These are phyloP conservation scores for Ogataea ganodermae DNA, from an alignment of 805 yeast genomes.

Conservation along the genomic window DNA sequence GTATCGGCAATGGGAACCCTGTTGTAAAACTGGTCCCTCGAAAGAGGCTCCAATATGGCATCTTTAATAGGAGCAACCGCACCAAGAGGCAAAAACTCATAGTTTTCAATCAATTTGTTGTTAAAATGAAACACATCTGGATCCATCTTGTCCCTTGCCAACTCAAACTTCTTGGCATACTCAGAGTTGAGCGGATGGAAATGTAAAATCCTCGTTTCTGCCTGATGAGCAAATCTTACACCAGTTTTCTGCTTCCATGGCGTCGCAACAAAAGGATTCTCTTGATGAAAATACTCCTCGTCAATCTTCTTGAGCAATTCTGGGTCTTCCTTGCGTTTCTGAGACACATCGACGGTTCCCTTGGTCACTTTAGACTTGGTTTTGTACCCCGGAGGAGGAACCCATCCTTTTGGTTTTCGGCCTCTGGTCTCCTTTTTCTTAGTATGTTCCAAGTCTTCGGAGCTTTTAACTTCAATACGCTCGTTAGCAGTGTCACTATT, in stretches of 20 bases:
- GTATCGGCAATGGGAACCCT: slow-evolving; percentile 13
- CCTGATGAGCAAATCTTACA: slow-evolving; percentile 13
- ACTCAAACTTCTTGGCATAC: slow-evolving; percentile 16
- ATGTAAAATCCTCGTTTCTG: slow-evolving; percentile 18
- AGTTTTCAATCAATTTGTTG: slow-evolving; percentile 10
- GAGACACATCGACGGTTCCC: not conserved
- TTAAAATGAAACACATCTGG: slow-evolving; percentile 22
- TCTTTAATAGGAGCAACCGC: slow-evolving; percentile 4
- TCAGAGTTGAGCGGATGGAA: slow-evolving; percentile 10
- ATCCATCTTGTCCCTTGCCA: slow-evolving; percentile 17
- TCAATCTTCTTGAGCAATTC: slow-evolving; percentile 10
- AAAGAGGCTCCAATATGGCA: slow-evolving; percentile 1
- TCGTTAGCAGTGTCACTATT: slow-evolving; percentile 3
- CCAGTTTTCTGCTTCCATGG: slow-evolving; percentile 19
- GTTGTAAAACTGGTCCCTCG: slow-evolving; percentile 4
- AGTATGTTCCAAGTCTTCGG: not conserved
- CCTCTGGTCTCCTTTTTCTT: slow-evolving; percentile 12
- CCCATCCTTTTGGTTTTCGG: slow-evolving; percentile 22
- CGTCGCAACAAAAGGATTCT: slow-evolving; percentile 12
- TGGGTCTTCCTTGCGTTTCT: slow-evolving; percentile 3
- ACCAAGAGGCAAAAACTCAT: slow-evolving; percentile 8
- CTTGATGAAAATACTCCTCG: slow-evolving; percentile 15
- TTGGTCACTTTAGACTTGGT: not conserved
- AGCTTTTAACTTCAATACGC: slow-evolving; percentile 8
- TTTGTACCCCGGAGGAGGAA: slow-evolving; percentile 15